Evolutionary conservation across 163 green algal genomes (phyloP), one percentile per base, ranked within the genome.

Genomic region (Picocystis sp.): DNA sequence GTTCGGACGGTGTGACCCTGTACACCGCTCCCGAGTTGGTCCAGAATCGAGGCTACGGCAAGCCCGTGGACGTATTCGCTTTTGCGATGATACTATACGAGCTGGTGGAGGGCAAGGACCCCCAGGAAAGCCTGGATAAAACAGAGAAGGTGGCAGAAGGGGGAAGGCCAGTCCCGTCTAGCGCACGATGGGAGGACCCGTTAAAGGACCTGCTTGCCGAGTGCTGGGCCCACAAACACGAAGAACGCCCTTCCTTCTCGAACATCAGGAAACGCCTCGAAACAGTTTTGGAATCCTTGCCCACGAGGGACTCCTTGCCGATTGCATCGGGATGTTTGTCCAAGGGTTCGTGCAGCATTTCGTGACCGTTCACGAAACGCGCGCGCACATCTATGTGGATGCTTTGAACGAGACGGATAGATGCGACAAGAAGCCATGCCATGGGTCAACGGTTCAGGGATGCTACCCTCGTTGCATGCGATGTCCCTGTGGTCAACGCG

Each of bases 81-180:
- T 54, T 54, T 29, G 47, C 47, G 5, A 54, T 54, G 47, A 54
- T 54, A 24, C 25, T 19, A 3, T 54, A 14, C 47, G 47, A 54
- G 13, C 47, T 54, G 25, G 10, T 54, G 34, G 47, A 54, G 47
- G 47, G 47, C 47, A 54, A 54, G 47, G 25, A 54, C 6, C 47
- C 47, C 10, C 25, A 38, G 13, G 47, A 54, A 3, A 54, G 34
- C 47, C 25, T 54, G 15, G 17, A 22, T 33, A 14, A 19, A 19
- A 35, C 38, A 35, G 47, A 54, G 13, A 35, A 15, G 3, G 47
- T 35, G 47, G 47, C 47, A 35, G 47, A 6, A 54, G 47, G 3
- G 12, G 47, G 3, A 33, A 11, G n/a, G 6, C n/a, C n/a, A 15
- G 34, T 35, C 35, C 47, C 47, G 34, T 35, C 19, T 6, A 22